A percentile compares a stretch with the other conserved stretches of the same genome.
These are phyloP conservation scores for Dichotomocladium elegans DNA, from an alignment of 371 early-diverging fungal species.

Conservation along the genomic window DNA sequence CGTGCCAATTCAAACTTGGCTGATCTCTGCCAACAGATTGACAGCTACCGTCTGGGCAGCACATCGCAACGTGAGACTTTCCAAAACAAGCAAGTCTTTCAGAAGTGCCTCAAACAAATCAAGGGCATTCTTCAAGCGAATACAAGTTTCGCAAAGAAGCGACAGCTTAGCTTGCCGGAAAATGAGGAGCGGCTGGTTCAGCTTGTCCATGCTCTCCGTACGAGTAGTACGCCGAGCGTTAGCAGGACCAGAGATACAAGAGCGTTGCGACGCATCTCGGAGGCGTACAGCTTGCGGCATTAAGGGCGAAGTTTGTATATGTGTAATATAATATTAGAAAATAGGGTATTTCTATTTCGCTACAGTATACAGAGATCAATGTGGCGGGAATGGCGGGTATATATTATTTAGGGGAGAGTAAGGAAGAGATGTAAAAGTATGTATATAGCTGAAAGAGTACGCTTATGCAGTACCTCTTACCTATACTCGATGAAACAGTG, in stretches of 20 bases:
- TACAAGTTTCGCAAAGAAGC: slow-evolving; percentile 30
- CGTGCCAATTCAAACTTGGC: slow-evolving; percentile 52
- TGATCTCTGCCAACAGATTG: slow-evolving; percentile 49
- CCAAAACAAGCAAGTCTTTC: slow-evolving; percentile 50
- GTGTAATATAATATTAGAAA: neutral
- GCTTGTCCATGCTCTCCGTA: slow-evolving; percentile 39
- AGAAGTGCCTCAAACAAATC: slow-evolving; percentile 47
- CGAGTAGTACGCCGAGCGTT: slow-evolving; percentile 25
- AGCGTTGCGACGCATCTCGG: slow-evolving; percentile 40
- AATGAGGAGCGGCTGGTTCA: slow-evolving; percentile 41
- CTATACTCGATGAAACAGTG: too few relatives aligned
- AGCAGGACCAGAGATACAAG: slow-evolving; percentile 30
- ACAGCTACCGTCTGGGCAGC: slow-evolving; percentile 39
- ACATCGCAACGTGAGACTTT: slow-evolving; percentile 42
- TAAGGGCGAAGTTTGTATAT: too few relatives aligned
- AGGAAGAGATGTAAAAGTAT: too few relatives aligned
- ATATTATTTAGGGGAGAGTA: too few relatives aligned
- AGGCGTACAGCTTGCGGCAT: slow-evolving; percentile 38
- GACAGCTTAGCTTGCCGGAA: slow-evolving; percentile 20
- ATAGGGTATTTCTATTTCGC: neutral
- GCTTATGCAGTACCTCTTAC: too few relatives aligned
- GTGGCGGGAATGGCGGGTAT: too few relatives aligned
- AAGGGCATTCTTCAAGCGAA: slow-evolving; percentile 43
- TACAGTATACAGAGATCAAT: too few relatives aligned
- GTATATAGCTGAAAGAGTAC: too few relatives aligned